Evolutionary conservation across 306 rosid species (phyloP).

Genomic region (Prunus dulcis): DNA sequence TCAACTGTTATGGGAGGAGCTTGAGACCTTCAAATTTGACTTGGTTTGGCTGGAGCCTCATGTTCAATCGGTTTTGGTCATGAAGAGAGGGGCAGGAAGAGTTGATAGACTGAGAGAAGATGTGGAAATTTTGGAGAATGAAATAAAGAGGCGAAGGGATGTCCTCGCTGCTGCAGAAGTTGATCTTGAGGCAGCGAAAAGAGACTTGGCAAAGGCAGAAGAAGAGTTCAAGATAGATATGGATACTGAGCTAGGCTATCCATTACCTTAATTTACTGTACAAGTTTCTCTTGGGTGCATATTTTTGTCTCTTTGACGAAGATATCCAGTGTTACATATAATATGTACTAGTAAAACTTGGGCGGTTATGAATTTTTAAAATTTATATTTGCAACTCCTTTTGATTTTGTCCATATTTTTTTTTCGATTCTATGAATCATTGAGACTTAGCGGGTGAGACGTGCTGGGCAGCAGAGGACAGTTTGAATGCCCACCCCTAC

Average conservation of each 20-base stretch:
- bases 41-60: conserved; percentile 3
- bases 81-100: neutral
- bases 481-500: no score
- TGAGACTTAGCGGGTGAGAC: no score
- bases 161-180: neutral
- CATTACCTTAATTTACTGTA: no score
- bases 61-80: neutral
- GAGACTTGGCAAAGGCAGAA: neutral
- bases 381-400: no score
- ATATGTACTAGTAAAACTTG: no score
- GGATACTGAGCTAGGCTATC: neutral
- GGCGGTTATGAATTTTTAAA: no score
- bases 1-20: neutral
- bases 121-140: neutral
- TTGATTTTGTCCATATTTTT: no score
- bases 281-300: neutral
- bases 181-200: neutral
- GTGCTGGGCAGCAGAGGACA: no score
- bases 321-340: no score
- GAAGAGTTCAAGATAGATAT: no score
- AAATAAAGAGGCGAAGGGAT: neutral
- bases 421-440: no score
- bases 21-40: neutral
- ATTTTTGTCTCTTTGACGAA: no score
- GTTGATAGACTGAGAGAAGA: neutral